A percentile compares a stretch with the other conserved stretches of the same genome.
These are phyloP conservation scores for Aspergillus floridensis DNA, from an alignment of 2,329 filamentous ascomycete genomes.

Conservation along the genomic window DNA sequence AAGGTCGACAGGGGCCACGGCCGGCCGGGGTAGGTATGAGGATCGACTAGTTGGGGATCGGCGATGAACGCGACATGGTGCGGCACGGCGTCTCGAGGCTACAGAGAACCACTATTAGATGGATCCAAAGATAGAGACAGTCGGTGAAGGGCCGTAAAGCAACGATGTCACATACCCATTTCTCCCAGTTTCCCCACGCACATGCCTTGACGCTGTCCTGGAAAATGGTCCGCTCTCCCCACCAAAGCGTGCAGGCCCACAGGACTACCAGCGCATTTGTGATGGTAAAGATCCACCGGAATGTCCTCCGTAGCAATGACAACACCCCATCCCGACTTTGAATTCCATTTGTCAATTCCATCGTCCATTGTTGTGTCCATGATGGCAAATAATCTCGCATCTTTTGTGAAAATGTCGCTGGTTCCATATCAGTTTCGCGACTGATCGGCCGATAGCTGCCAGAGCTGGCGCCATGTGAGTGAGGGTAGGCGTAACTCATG, in stretches of 20 bases:
- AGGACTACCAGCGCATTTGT: conserved; percentile 66
- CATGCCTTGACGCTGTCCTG: conserved; percentile 68
- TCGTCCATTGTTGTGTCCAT: conserved; percentile 24
- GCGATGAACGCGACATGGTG: conserved; percentile 83
- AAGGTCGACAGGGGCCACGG: conserved; percentile 68
- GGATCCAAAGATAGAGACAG: conserved; percentile 3
- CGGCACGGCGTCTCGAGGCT: conserved; percentile 76
- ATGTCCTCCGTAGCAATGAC: conserved; percentile 11
- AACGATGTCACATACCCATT: conserved; percentile 65
- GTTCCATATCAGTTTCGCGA: conserved; percentile 13
- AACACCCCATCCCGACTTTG: conserved; percentile 18
- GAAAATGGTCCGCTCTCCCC: conserved; percentile 82
- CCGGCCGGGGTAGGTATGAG: conserved; percentile 88
- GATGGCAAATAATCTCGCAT: conserved; percentile 21
- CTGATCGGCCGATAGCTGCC: conserved; percentile 27
- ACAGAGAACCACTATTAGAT: not conserved
- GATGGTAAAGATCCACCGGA: conserved; percentile 39
- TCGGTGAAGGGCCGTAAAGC: not conserved
- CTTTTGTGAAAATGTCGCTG: conserved; percentile 12
- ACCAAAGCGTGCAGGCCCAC: conserved; percentile 76
- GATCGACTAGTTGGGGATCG: conserved; percentile 88
- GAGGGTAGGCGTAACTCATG: conserved; percentile 37
- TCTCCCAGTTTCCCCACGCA: conserved; percentile 84
- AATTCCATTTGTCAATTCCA: conserved; percentile 11
- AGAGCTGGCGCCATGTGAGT: conserved; percentile 22